A percentile compares a stretch with the other conserved stretches of the same genome.
phyloP scores from a whole-genome alignment of 2,329 filamentous ascomycete species.

The Fusarium xyrophilum region DNA sequence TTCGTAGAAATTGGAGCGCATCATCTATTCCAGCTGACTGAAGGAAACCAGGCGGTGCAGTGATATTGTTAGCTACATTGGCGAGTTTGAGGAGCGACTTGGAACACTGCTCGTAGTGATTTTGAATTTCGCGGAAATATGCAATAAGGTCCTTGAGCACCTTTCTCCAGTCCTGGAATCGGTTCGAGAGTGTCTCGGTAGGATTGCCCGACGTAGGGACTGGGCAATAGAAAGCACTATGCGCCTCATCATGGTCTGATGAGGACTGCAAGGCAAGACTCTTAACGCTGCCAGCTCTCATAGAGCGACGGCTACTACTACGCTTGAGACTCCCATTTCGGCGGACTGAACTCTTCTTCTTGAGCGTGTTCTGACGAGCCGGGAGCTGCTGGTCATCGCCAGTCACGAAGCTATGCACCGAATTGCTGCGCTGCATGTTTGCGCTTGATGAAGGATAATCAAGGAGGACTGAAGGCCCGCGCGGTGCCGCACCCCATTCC shows the following conservation, averaged over 20 bases:
- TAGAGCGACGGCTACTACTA: constrained; percentile 79
- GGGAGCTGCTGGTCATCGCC: constrained; percentile 54
- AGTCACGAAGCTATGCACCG: constrained; percentile 61
- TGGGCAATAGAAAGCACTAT: constrained; percentile 88
- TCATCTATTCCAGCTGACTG: constrained; percentile 85
- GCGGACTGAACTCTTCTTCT: constrained; percentile 84
- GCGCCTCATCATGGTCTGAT: constrained; percentile 71
- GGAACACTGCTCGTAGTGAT: constrained; percentile 83
- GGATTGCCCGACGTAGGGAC: constrained; percentile 87
- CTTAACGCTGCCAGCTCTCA: constrained; percentile 84
- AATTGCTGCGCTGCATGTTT: constrained; percentile 67
- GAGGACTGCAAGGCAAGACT: constrained; percentile 77
- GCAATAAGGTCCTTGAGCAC: constrained; percentile 91
- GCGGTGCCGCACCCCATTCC: constrained; percentile 73
- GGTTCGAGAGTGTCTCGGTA: constrained; percentile 83
- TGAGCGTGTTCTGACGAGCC: constrained; percentile 73
- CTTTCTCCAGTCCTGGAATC: constrained; percentile 98
- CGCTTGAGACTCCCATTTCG: constrained; percentile 77
- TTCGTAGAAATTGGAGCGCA: constrained; percentile 78
- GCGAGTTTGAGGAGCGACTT: constrained; percentile 85
- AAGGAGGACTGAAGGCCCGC: constrained; percentile 67
- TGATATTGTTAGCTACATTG: constrained; percentile 82
- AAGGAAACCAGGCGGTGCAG: constrained; percentile 77
- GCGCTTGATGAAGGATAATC: constrained; percentile 51
- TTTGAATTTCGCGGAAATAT: constrained; percentile 92